Percentiles rank a stretch among this genome's conserved stretches.
Conservation (phyloP, 495 filamentous ascomycete species). For the Trichodelitschia bisporula region DNA sequence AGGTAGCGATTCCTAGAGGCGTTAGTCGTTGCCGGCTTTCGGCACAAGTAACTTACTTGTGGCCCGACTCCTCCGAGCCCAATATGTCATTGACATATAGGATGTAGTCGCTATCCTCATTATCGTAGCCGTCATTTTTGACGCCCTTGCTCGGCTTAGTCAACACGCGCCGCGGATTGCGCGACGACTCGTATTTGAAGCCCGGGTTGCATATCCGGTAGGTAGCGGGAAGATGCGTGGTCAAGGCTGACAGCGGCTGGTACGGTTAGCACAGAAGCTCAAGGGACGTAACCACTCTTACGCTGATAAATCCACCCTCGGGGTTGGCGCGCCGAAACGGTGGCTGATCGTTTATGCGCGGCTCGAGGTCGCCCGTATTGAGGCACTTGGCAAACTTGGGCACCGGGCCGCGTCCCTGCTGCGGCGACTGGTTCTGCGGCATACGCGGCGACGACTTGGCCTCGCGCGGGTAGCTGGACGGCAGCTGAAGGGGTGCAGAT, state of each 20-base stretch:
- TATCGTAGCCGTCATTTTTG: constrained; percentile 98
- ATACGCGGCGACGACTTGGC: constrained; percentile 47
- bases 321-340: constrained; percentile 84
- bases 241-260: constrained; percentile 88
- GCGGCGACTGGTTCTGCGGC: constrained; percentile 17
- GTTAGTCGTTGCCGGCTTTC: background rate
- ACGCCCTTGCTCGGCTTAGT: constrained; percentile 98
- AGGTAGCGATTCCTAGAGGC: constrained; percentile 89
- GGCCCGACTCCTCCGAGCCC: constrained; percentile 88
- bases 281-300: constrained; percentile 21
- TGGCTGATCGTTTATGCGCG: constrained; percentile 66
- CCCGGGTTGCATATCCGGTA: constrained; percentile 96
- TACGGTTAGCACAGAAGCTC: background rate
- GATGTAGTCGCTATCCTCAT: constrained; percentile 98
- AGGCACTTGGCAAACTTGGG: constrained; percentile 68
- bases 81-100: constrained; percentile 98
- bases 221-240: constrained; percentile 74
- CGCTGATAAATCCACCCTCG: constrained; percentile 96
- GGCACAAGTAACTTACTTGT: constrained; percentile 89
- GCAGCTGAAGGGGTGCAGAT: constrained; percentile 41
- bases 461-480: constrained; percentile 46
- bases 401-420: constrained; percentile 39
- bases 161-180: constrained; percentile 84
- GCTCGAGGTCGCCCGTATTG: constrained; percentile 47
- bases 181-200: constrained; percentile 98